These are phyloP conservation scores for Gastrodia elata DNA, from an alignment of 106 monocot species.

Conservation along the genomic window DNA sequence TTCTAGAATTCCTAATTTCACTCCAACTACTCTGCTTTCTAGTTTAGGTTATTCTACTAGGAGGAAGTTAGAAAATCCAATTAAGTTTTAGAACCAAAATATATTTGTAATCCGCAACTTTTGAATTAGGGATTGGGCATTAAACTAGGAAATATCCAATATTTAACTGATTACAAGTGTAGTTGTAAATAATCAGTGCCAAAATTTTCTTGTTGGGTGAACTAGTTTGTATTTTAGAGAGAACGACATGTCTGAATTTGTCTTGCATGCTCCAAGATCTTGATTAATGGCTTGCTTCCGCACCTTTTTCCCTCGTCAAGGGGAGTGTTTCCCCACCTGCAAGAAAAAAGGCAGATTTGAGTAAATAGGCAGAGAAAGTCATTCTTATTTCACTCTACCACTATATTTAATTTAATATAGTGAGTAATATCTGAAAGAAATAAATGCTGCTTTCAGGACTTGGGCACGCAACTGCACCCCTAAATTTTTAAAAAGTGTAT, in stretches of 20 bases:
- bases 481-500: too few relatives aligned
- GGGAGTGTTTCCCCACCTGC: conserved; percentile 66
- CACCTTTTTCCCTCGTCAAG: conserved; percentile 58
- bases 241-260: not conserved
- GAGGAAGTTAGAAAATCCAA: not conserved
- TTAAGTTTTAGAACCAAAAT: not conserved
- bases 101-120: not conserved
- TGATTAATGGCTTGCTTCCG: conserved; percentile 51
- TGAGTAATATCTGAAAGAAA: not conserved
- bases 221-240: not conserved
- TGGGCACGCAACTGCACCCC: too few relatives aligned
- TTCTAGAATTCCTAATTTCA: too few relatives aligned
- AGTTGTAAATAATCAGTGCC: not conserved
- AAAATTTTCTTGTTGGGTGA: not conserved
- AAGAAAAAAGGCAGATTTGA: not conserved
- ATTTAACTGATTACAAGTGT: not conserved
- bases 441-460: too few relatives aligned
- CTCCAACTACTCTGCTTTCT: not conserved
- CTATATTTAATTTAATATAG: not conserved
- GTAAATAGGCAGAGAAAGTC: not conserved
- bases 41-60: not conserved
- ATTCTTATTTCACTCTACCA: not conserved
- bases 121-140: not conserved
- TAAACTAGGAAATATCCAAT: not conserved
- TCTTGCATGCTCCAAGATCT: conserved; percentile 46